A percentile compares a stretch with the other conserved stretches of the same genome.
Evolutionary conservation across 768 basidiomycete genomes (phyloP).

Genomic region (Solioccasus polychromus): DNA sequence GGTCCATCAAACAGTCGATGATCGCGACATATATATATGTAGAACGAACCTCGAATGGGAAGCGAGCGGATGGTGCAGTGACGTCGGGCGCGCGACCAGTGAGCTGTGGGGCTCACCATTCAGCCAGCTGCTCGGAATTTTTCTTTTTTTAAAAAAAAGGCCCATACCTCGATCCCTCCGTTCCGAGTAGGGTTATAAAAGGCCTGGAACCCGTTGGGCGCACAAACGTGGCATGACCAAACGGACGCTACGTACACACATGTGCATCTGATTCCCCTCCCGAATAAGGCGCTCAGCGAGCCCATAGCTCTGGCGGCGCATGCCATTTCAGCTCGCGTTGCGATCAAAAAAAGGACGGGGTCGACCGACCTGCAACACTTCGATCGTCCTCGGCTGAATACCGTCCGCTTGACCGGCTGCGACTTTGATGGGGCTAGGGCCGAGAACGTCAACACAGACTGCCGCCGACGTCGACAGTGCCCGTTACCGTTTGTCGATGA

Average conservation of each 20-base stretch:
- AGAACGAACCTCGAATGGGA: constrained; percentile 59
- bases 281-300: constrained; percentile 60
- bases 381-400: constrained; percentile 53
- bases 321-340: too few relatives aligned
- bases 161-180: constrained; percentile 59
- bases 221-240: neutral
- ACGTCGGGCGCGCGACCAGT: constrained; percentile 63
- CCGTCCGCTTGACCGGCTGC: constrained; percentile 54
- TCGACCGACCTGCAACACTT: constrained; percentile 49
- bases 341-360: too few relatives aligned
- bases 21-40: neutral
- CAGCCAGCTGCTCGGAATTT: too few relatives aligned
- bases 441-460: neutral
- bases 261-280: constrained; percentile 68
- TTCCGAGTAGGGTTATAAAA: constrained; percentile 67
- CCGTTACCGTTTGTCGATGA: constrained; percentile 45
- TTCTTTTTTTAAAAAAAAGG: too few relatives aligned
- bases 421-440: constrained; percentile 37
- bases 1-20: neutral
- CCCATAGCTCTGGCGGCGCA: constrained; percentile 74
- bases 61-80: constrained; percentile 59
- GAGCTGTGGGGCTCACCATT: constrained; percentile 38
- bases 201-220: constrained; percentile 39
- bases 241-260: constrained; percentile 50
- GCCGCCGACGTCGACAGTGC: neutral